phyloP scores from a whole-genome alignment of 2,329 filamentous ascomycete species.

The Cadophora gregata region DNA sequence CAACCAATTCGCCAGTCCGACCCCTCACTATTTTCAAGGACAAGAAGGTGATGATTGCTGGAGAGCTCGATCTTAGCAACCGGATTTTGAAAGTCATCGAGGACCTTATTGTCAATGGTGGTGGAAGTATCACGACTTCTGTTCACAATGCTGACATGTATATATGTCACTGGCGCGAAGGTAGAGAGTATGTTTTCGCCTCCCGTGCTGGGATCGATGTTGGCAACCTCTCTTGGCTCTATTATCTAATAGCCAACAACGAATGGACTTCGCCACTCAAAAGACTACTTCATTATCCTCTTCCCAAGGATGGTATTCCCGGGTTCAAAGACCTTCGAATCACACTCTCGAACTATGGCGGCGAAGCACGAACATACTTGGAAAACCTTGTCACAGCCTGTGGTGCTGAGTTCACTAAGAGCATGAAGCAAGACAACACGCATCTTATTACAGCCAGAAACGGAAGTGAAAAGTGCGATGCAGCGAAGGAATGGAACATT shows the following conservation, averaged over 20 bases:
- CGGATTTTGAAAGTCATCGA: constrained; percentile 72
- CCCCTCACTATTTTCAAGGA: constrained; percentile 77
- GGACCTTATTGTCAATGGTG: constrained; percentile 73
- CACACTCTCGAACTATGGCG: constrained; percentile 94
- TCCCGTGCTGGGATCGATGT: constrained; percentile 81
- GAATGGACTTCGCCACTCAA: constrained; percentile 85
- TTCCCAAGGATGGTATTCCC: constrained; percentile 76
- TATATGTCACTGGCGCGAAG: constrained; percentile 86
- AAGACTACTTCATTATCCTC: constrained; percentile 87
- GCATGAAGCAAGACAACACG: constrained; percentile 93
- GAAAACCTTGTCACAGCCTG: constrained; percentile 87
- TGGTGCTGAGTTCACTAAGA: constrained; percentile 91
- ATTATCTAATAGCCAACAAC: constrained; percentile 87
- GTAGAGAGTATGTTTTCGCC: constrained; percentile 76
- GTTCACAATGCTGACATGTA: constrained; percentile 80
- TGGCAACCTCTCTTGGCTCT: constrained; percentile 93
- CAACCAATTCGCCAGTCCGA: constrained; percentile 52
- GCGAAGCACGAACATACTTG: constrained; percentile 89
- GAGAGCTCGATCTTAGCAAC: constrained; percentile 73
- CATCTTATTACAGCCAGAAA: constrained; percentile 92
- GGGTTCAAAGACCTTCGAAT: constrained; percentile 81
- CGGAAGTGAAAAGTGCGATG: constrained; percentile 90
- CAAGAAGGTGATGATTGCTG: constrained; percentile 77
- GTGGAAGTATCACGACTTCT: constrained; percentile 69
- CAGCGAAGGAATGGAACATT: constrained; percentile 91